Percentiles rank a stretch among this genome's conserved stretches.
phyloP scores from a whole-genome alignment of 805 yeast genomes.

The Suhomyces kilbournensis region DNA sequence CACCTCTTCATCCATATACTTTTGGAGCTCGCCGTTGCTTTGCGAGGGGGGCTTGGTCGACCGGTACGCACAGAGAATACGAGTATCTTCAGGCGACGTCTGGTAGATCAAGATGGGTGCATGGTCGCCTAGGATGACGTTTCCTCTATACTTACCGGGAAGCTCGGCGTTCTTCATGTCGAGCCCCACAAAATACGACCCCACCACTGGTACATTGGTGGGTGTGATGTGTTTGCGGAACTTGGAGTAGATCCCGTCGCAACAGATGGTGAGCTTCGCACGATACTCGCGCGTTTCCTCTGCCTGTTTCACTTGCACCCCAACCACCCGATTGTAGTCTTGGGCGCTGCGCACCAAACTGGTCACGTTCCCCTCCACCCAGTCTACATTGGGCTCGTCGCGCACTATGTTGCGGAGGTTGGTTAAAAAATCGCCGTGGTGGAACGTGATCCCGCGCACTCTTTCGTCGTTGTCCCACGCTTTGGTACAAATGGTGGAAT shows the following conservation, averaged over 20 bases:
- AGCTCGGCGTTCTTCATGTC: slow-evolving; percentile 70
- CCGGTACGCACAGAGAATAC: slow-evolving; percentile 86
- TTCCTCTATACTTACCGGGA: slow-evolving; percentile 78
- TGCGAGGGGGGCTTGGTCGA: slow-evolving; percentile 69
- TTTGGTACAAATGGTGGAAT: slow-evolving; percentile 43
- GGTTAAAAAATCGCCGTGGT: slow-evolving; percentile 83
- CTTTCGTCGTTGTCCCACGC: slow-evolving; percentile 60
- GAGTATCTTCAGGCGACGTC: slow-evolving; percentile 75
- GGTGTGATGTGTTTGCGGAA: slow-evolving; percentile 72
- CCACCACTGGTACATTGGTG: slow-evolving; percentile 62
- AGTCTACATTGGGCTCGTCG: slow-evolving; percentile 68
- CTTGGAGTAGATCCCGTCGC: slow-evolving; percentile 94
- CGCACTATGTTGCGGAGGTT: slow-evolving; percentile 73
- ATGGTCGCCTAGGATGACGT: slow-evolving; percentile 81
- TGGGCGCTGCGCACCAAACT: slow-evolving; percentile 54
- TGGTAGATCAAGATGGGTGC: slow-evolving; percentile 90
- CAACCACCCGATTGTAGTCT: slow-evolving; percentile 53
- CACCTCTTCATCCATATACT: slow-evolving; percentile 60
- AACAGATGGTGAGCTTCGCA: slow-evolving; percentile 68
- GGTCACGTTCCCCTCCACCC: slow-evolving; percentile 81
- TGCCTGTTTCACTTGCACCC: slow-evolving; percentile 60
- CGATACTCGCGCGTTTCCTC: slow-evolving; percentile 30
- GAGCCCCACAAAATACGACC: slow-evolving; percentile 85
- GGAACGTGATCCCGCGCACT: slow-evolving; percentile 80
- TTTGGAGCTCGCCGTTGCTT: slow-evolving; percentile 51